phyloP scores from a whole-genome alignment of 2,329 filamentous ascomycete species.

The Macroventuria anomochaeta region DNA sequence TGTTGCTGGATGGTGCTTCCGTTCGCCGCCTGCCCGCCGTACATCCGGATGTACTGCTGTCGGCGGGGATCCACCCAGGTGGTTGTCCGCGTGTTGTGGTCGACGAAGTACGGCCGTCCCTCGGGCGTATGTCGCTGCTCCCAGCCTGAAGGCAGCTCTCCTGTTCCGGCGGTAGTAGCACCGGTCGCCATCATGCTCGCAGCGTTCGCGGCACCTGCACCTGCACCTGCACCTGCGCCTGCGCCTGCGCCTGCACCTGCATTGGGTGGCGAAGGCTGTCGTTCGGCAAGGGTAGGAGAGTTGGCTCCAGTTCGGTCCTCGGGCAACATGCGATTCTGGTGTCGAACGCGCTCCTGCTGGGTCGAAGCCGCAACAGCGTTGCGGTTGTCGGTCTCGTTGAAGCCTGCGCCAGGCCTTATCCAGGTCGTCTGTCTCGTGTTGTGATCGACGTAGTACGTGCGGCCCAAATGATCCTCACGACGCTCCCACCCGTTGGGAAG shows the following conservation, averaged over 20 bases:
- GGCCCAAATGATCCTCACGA: conserved; percentile 89
- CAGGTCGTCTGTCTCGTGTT: conserved; percentile 97
- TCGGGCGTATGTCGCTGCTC: conserved; percentile 96
- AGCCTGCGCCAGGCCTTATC: conserved; percentile 83
- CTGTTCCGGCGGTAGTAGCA: conserved; percentile 90
- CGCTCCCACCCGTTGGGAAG: conserved; percentile 95
- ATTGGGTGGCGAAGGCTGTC: conserved; percentile 51
- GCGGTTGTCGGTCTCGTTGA: conserved; percentile 77
- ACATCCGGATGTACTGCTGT: conserved; percentile 98
- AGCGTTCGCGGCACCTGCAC: conserved; percentile 57
- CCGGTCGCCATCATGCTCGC: conserved; percentile 94
- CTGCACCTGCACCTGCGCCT: no score
- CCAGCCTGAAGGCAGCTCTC: conserved; percentile 94
- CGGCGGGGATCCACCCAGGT: conserved; percentile 98
- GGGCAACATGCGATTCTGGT: conserved; percentile 93
- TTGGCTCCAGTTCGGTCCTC: conserved; percentile 94
- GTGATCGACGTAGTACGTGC: conserved; percentile 98
- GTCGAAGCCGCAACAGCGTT: conserved; percentile 87
- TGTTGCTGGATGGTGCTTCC: conserved; percentile 93
- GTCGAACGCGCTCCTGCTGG: conserved; percentile 87
- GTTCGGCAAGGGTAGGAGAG: conserved; percentile 76
- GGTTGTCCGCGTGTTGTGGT: conserved; percentile 96
- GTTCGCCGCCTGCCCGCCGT: conserved; percentile 79
- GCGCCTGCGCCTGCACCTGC: no score
- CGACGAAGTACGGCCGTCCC: conserved; percentile 94